phyloP scores from a whole-genome alignment of 768 basidiomycete genomes.

The Hygrocybe punicea region DNA sequence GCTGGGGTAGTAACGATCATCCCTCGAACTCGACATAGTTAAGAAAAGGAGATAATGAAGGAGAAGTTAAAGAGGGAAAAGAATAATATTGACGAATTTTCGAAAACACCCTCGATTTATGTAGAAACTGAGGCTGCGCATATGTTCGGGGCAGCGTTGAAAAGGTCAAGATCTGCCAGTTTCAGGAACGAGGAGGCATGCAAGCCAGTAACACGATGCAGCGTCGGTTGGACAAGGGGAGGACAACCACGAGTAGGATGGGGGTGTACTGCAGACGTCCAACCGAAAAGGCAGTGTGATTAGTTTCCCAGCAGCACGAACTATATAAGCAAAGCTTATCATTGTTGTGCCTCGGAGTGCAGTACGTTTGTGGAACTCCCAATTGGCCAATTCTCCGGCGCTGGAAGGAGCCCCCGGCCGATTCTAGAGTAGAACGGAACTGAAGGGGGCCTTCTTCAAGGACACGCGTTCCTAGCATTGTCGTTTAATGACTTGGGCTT shows the following conservation, averaged over 20 bases:
- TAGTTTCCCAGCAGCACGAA: neutral
- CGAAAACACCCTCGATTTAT: slow-evolving; percentile 46
- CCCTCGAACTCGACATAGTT: slow-evolving; percentile 68
- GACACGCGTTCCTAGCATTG: slow-evolving; percentile 38
- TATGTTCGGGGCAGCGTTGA: neutral
- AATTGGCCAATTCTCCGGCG: slow-evolving; percentile 9
- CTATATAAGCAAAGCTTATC: slow-evolving; percentile 35
- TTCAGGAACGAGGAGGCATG: slow-evolving; percentile 8
- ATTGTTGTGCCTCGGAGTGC: slow-evolving; percentile 29
- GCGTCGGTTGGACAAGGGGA: slow-evolving; percentile 29
- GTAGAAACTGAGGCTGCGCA: slow-evolving; percentile 31
- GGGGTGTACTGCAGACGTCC: slow-evolving; percentile 29
- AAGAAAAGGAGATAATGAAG: slow-evolving; percentile 46
- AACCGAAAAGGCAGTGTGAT: neutral
- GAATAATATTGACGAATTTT: slow-evolving; percentile 51
- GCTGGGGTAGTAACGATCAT: slow-evolving; percentile 67
- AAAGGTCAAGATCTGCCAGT: slow-evolving; percentile 49
- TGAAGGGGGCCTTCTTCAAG: slow-evolving; percentile 17
- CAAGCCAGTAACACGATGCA: slow-evolving; percentile 15
- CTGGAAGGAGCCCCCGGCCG: slow-evolving; percentile 5
- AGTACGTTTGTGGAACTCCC: slow-evolving; percentile 30
- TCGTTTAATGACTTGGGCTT: slow-evolving; percentile 29
- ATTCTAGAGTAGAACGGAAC: slow-evolving; percentile 22
- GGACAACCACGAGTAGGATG: slow-evolving; percentile 26
- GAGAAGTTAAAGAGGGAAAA: slow-evolving; percentile 42